Percentiles rank a stretch among this genome's conserved stretches.
Evolutionary conservation across 371 early-diverging fungal species (phyloP).

Genomic region (Mortierella sp.): DNA sequence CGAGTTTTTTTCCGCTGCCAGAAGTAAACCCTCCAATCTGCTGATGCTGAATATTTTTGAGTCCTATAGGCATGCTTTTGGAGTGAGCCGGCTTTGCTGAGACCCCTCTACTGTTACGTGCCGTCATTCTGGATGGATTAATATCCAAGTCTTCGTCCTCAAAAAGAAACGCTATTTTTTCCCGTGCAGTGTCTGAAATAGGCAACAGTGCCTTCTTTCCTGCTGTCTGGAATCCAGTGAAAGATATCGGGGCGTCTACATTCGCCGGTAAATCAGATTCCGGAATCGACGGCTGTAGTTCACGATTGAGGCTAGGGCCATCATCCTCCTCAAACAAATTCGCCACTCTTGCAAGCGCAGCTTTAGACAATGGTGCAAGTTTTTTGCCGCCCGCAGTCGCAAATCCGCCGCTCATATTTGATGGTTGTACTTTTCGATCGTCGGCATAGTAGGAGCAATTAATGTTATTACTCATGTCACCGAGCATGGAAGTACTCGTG

Average conservation of each 20-base stretch:
- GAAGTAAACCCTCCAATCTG: conserved; percentile 31
- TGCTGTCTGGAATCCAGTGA: conserved; percentile 16
- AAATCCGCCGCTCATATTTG: conserved; percentile 17
- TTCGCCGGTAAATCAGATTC: background rate
- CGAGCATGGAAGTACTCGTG: conserved; percentile 15
- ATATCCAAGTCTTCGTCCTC: conserved; percentile 8
- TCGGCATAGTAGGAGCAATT: background rate
- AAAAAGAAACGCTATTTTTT: conserved; percentile 19
- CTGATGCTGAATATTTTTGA: background rate
- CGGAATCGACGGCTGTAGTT: background rate
- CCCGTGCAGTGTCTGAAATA: conserved; percentile 26
- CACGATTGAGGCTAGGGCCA: background rate
- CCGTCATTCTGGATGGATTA: background rate
- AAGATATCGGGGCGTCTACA: background rate
- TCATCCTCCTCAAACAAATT: conserved; percentile 22
- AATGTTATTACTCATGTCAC: background rate
- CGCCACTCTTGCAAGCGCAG: conserved; percentile 7
- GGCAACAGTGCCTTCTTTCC: conserved; percentile 22
- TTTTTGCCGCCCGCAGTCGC: conserved; percentile 20
- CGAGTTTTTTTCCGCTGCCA: conserved; percentile 27
- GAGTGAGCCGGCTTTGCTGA: background rate
- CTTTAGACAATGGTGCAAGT: conserved; percentile 19
- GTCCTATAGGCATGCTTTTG: background rate
- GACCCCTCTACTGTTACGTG: background rate
- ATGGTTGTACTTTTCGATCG: background rate